phyloP scores from a whole-genome alignment of 106 monocot species.

The Dioscorea zingiberensis region DNA sequence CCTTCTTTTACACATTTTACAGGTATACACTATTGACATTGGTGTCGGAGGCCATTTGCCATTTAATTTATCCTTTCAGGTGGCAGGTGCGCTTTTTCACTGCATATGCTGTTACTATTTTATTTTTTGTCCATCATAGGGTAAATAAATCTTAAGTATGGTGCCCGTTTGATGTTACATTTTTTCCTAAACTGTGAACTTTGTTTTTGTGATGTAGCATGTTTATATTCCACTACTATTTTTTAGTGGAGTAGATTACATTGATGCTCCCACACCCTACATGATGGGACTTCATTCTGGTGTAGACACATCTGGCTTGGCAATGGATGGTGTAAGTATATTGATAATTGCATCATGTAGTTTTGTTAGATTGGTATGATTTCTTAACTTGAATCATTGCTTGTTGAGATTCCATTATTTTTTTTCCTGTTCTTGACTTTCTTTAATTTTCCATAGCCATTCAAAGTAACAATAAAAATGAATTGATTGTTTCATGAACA shows the following conservation, averaged over 20 bases:
- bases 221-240: conserved; percentile 96
- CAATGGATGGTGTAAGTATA: conserved; percentile 87
- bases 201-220: conserved; percentile 56
- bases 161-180: too few species aligned
- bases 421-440: too few species aligned
- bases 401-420: too few species aligned
- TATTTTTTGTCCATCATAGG: too few species aligned
- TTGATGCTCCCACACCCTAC: conserved; percentile 97
- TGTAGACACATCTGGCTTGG: conserved; percentile 67
- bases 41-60: conserved; percentile 95
- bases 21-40: conserved; percentile 94
- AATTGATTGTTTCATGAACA: too few species aligned
- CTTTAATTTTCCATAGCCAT: too few species aligned
- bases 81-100: conserved; percentile 66
- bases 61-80: conserved; percentile 93
- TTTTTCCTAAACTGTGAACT: neutral
- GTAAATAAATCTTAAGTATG: too few species aligned
- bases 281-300: conserved; percentile 99
- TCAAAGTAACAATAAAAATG: too few species aligned
- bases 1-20: conserved; percentile 16
- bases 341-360: neutral
- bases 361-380: too few species aligned
- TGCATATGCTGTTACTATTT: too few species aligned
- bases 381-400: too few species aligned
- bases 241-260: conserved; percentile 95